Percentiles rank a stretch among this genome's conserved stretches.
Evolutionary conservation across 768 basidiomycete genomes (phyloP).

Genomic region (Xerocomellus amylosporus): DNA sequence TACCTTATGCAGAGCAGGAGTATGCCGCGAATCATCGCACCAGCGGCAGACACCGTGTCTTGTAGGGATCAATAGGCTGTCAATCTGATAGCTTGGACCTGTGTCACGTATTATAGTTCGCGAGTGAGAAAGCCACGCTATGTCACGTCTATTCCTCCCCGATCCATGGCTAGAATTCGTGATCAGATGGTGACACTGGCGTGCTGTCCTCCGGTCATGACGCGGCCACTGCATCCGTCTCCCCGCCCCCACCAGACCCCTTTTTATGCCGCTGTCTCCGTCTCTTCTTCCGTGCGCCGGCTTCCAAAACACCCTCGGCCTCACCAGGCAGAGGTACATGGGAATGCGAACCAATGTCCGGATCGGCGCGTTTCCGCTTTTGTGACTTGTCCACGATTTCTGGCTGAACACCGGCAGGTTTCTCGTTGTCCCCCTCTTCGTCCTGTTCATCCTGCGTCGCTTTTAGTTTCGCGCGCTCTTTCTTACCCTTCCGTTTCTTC

Average conservation of each 20-base stretch:
- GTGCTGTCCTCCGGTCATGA: not conserved
- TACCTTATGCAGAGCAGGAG: too few relatives aligned
- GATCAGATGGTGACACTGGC: too few relatives aligned
- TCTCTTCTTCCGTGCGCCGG: conserved; percentile 32
- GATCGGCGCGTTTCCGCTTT: conserved; percentile 19
- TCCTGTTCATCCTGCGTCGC: conserved; percentile 20
- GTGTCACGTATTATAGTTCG: not conserved
- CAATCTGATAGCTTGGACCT: not conserved
- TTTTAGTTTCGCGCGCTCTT: conserved; percentile 59
- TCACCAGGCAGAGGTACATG: conserved; percentile 12
- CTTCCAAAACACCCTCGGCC: conserved; percentile 7
- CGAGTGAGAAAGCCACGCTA: too few relatives aligned
- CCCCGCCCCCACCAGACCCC: conserved; percentile 11
- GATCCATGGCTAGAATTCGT: not conserved
- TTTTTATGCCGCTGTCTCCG: conserved; percentile 44
- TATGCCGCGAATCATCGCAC: not conserved
- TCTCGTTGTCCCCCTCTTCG: conserved; percentile 1
- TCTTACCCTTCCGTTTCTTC: conserved; percentile 71
- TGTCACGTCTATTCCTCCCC: not conserved
- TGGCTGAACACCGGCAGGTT: not conserved
- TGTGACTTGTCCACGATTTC: not conserved
- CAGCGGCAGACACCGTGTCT: not conserved
- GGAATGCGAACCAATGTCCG: conserved; percentile 1
- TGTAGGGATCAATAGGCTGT: not conserved
- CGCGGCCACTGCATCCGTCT: not conserved